A percentile compares a stretch with the other conserved stretches of the same genome.
These are phyloP conservation scores for Corylus americana DNA, from an alignment of 306 rosid genomes.

Conservation along the genomic window DNA sequence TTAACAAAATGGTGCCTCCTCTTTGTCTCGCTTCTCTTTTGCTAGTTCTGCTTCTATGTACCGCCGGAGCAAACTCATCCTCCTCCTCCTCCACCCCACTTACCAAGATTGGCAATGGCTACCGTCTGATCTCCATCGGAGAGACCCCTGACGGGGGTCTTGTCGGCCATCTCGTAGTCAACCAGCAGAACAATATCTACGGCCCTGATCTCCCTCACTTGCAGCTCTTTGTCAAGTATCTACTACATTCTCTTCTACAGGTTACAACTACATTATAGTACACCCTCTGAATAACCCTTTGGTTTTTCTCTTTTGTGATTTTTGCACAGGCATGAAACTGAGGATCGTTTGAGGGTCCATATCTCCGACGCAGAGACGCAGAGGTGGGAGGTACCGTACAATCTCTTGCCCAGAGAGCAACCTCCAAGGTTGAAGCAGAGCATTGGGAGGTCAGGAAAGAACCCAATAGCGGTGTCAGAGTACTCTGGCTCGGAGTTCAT, in stretches of 20 bases:
- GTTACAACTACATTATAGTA: background rate
- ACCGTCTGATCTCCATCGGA: constrained; percentile 70
- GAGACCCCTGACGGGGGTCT: constrained; percentile 71
- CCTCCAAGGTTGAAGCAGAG: constrained; percentile 56
- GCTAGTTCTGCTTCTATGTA: constrained; percentile 33
- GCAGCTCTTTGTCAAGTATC: constrained; percentile 78
- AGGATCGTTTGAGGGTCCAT: constrained; percentile 81
- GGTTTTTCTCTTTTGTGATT: background rate
- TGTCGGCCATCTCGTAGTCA: constrained; percentile 65
- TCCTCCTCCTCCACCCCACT: constrained; percentile 34
- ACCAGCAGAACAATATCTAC: constrained; percentile 50
- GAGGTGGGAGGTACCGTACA: constrained; percentile 95
- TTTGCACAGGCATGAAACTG: constrained; percentile 67
- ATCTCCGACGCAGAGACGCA: constrained; percentile 76
- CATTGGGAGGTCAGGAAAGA: constrained; percentile 42
- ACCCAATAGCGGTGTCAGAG: constrained; percentile 47
- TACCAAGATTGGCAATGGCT: constrained; percentile 73
- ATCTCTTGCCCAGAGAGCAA: constrained; percentile 70
- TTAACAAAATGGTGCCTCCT: constrained; percentile 34
- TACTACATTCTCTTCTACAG: background rate
- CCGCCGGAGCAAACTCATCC: background rate
- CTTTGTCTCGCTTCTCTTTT: constrained; percentile 31
- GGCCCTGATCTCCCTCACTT: constrained; percentile 80
- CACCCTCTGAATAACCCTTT: background rate
- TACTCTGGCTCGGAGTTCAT: constrained; percentile 65